phyloP scores from a whole-genome alignment of 78 protist genomes.

The Isochrysis galbana region DNA sequence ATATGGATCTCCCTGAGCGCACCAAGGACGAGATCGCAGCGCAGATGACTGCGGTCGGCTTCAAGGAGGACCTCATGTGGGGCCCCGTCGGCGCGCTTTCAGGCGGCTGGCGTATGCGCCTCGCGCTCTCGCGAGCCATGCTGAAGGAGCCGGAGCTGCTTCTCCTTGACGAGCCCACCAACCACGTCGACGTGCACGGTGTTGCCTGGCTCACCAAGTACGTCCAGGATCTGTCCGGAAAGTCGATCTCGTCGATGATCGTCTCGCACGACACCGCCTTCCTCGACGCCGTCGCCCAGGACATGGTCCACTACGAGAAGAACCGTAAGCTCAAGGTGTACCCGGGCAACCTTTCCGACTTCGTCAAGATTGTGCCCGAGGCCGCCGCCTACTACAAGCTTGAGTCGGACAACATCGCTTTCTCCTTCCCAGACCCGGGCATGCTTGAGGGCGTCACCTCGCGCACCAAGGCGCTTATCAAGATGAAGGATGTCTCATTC shows the following conservation, averaged over 20 bases:
- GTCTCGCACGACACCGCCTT: slow-evolving; percentile 78
- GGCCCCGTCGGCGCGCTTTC: slow-evolving; percentile 66
- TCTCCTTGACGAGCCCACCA: slow-evolving; percentile 91
- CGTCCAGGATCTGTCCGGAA: slow-evolving; percentile 39
- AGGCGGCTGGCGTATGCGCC: slow-evolving; percentile 86
- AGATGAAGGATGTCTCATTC: slow-evolving; percentile 63
- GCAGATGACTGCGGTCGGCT: slow-evolving; percentile 61
- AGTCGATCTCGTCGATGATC: slow-evolving; percentile 37
- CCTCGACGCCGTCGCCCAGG: slow-evolving; percentile 68
- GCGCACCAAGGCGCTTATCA: slow-evolving; percentile 63
- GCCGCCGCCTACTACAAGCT: slow-evolving; percentile 70
- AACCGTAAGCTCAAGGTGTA: slow-evolving; percentile 54
- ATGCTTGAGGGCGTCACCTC: slow-evolving; percentile 70
- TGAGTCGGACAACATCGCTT: slow-evolving; percentile 48
- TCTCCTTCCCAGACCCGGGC: slow-evolving; percentile 74
- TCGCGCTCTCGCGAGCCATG: slow-evolving; percentile 56
- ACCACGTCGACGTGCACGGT: slow-evolving; percentile 82
- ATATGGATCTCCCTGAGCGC: slow-evolving; percentile 12
- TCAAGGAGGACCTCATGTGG: slow-evolving; percentile 16
- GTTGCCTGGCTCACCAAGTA: slow-evolving; percentile 53
- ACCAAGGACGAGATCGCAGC: slow-evolving; percentile 62
- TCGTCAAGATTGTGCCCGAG: slow-evolving; percentile 64
- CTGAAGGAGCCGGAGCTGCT: slow-evolving; percentile 64
- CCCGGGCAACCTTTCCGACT: slow-evolving; percentile 65
- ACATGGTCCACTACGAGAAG: slow-evolving; percentile 56